phyloP scores from a whole-genome alignment of 202 grass and related monocot species.

The Setaria viridis region DNA sequence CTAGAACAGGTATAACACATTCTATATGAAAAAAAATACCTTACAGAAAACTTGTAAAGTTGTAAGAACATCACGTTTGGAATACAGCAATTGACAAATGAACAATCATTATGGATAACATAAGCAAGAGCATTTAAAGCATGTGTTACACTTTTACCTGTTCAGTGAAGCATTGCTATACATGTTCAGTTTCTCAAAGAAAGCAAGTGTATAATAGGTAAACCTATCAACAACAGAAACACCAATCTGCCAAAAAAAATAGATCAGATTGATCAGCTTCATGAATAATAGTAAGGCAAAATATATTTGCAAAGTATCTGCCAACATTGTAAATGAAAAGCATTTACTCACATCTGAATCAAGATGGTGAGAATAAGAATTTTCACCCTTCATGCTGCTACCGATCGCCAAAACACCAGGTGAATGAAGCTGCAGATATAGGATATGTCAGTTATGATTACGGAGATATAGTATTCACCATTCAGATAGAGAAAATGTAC shows the following conservation, averaged over 20 bases:
- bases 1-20: background rate
- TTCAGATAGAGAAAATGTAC: conserved; percentile 13
- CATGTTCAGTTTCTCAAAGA: conserved; percentile 99
- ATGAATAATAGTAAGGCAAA: conserved; percentile 29
- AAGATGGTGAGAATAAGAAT: conserved; percentile 99
- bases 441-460: conserved; percentile 36
- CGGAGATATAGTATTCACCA: conserved; percentile 17
- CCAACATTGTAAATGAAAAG: conserved; percentile 38
- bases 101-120: conserved; percentile 22
- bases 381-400: conserved; percentile 99
- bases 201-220: conserved; percentile 96
- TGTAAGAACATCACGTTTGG: conserved; percentile 21
- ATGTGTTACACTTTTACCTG: conserved; percentile 62
- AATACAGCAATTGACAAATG: conserved; percentile 22
- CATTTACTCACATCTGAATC: conserved; percentile 85
- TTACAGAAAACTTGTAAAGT: background rate
- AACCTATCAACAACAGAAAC: conserved; percentile 99
- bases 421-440: conserved; percentile 79
- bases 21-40: background rate
- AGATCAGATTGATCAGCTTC: conserved; percentile 34
- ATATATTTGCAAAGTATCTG: conserved; percentile 25
- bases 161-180: conserved; percentile 98
- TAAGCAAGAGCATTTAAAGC: background rate
- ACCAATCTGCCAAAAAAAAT: conserved; percentile 74
- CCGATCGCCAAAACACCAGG: conserved; percentile 93